Percentiles rank a stretch among this genome's conserved stretches.
These are phyloP conservation scores for Rhynchospora breviuscula DNA, from an alignment of 176 grass and related monocot species.

Conservation along the genomic window DNA sequence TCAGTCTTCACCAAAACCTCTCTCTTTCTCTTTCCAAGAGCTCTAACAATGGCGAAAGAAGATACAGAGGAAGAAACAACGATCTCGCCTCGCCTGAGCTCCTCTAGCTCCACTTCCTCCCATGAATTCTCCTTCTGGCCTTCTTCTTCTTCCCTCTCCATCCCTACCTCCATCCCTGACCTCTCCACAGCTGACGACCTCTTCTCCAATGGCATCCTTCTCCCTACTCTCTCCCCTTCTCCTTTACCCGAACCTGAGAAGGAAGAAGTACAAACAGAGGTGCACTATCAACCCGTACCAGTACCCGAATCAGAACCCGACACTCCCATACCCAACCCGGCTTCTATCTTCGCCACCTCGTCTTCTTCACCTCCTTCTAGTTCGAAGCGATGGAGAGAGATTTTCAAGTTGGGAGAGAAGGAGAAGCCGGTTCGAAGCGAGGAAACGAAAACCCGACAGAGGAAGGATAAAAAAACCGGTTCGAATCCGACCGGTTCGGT, in stretches of 20 bases:
- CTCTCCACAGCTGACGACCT: conserved; percentile 62
- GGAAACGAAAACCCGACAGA: conserved; percentile 15
- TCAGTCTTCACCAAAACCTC: neutral
- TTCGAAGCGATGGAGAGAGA: conserved; percentile 71
- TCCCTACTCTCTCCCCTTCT: conserved; percentile 26
- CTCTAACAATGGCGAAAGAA: neutral
- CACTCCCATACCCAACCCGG: neutral
- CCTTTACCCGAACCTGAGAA: neutral
- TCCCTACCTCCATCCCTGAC: neutral
- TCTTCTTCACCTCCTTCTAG: neutral
- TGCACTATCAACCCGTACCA: neutral
- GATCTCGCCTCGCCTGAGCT: conserved; percentile 39
- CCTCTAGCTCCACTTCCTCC: conserved; percentile 25
- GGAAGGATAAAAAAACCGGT: neutral
- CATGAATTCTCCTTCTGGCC: conserved; percentile 83
- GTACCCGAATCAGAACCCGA: conserved; percentile 6
- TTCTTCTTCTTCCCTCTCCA: conserved; percentile 26
- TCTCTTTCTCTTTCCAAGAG: neutral
- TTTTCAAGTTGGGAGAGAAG: conserved; percentile 48
- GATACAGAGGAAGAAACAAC: conserved; percentile 8
- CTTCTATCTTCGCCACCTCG: neutral
- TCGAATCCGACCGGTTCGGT: neutral
- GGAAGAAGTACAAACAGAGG: neutral
- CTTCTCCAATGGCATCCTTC: conserved; percentile 62
- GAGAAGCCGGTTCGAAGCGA: conserved; percentile 35